These are phyloP conservation scores for Phoenix dactylifera DNA, from an alignment of 176 grass and related monocot genomes.

Conservation along the genomic window DNA sequence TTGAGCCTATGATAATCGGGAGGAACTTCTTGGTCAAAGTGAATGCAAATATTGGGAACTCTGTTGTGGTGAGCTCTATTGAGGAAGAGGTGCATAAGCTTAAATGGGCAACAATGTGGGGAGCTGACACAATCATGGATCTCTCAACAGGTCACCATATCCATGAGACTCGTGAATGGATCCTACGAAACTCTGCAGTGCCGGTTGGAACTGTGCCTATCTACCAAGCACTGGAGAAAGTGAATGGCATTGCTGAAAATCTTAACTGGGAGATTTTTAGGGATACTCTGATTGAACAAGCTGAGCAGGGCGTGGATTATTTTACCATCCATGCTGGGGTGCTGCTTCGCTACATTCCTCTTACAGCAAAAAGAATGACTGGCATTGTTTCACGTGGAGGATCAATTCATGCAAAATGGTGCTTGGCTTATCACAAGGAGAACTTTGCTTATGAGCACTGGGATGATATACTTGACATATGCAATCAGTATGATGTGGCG, in stretches of 20 bases:
- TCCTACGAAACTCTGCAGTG: slow-evolving; percentile 84
- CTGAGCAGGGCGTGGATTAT: slow-evolving; percentile 97
- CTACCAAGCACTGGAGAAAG: slow-evolving; percentile 98
- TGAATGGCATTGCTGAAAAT: slow-evolving; percentile 88
- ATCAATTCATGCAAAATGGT: slow-evolving; percentile 99
- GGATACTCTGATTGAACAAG: slow-evolving; percentile 91
- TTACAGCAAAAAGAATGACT: slow-evolving; percentile 96
- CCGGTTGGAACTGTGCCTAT: slow-evolving; percentile 93
- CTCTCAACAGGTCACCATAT: slow-evolving; percentile 95
- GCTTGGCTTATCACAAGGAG: slow-evolving; percentile 88
- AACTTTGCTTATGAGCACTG: slow-evolving; percentile 99
- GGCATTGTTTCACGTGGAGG: slow-evolving; percentile 97
- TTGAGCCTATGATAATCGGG: slow-evolving; percentile 97
- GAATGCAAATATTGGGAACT: slow-evolving; percentile 97
- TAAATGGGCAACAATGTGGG: slow-evolving; percentile 99
- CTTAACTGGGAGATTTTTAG: slow-evolving; percentile 86
- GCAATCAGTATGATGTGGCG: slow-evolving; percentile 91
- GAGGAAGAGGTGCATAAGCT: slow-evolving; percentile 99
- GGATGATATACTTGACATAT: slow-evolving; percentile 98
- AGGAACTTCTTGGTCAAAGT: slow-evolving; percentile 97
- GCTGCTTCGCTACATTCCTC: slow-evolving; percentile 88
- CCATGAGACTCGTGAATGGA: slow-evolving; percentile 97
- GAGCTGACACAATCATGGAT: slow-evolving; percentile 96
- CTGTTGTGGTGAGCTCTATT: slow-evolving; percentile 80
- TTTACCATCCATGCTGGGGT: slow-evolving; percentile 98